Conservation (phyloP, 2,329 filamentous ascomycete species). For the Fusarium verticillioides region DNA sequence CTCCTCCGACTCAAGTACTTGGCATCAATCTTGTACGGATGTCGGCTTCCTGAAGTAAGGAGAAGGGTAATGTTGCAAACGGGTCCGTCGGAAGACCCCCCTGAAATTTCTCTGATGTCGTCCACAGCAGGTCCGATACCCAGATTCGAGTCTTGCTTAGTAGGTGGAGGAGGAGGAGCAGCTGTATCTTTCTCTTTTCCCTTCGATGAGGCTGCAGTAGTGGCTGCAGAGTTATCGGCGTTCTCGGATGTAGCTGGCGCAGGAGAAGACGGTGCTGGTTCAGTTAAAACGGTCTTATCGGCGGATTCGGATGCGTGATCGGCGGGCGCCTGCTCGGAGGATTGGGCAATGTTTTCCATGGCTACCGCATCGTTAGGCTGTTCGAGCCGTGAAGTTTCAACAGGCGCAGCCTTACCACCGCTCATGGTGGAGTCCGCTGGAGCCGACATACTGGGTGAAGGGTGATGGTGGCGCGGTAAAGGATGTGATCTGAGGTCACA, state of each 20-base stretch:
- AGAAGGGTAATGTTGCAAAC: slow-evolving; percentile 83
- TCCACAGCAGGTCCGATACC: slow-evolving; percentile 59
- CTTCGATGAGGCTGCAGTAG: slow-evolving; percentile 43
- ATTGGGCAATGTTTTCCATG: slow-evolving; percentile 50
- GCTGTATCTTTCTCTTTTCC: slow-evolving; percentile 50
- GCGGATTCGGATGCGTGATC: slow-evolving; percentile 30
- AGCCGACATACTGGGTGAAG: slow-evolving; percentile 46
- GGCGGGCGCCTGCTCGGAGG: slow-evolving; percentile 28
- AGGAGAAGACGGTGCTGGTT: slow-evolving; percentile 30
- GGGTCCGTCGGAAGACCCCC: slow-evolving; percentile 48
- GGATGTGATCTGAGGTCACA: slow-evolving; percentile 42
- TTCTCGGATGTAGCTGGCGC: slow-evolving; percentile 32
- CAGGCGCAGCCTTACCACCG: slow-evolving; percentile 45
- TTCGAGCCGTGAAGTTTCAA: slow-evolving; percentile 46
- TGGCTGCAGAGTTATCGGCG: slow-evolving; percentile 32
- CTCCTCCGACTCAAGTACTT: slow-evolving; percentile 85
- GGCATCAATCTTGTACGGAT: slow-evolving; percentile 90
- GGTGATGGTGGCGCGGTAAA: slow-evolving; percentile 29
- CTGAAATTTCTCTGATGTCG: slow-evolving; percentile 52
- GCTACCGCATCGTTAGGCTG: slow-evolving; percentile 53
- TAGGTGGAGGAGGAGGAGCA: slow-evolving; percentile 42
- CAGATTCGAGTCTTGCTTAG: slow-evolving; percentile 51
- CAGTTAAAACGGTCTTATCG: slow-evolving; percentile 27
- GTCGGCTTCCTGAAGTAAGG: slow-evolving; percentile 81
- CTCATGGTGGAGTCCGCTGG: slow-evolving; percentile 48